phyloP scores from a whole-genome alignment of 2,329 filamentous ascomycete genomes.

The Talaromyces atroroseus region DNA sequence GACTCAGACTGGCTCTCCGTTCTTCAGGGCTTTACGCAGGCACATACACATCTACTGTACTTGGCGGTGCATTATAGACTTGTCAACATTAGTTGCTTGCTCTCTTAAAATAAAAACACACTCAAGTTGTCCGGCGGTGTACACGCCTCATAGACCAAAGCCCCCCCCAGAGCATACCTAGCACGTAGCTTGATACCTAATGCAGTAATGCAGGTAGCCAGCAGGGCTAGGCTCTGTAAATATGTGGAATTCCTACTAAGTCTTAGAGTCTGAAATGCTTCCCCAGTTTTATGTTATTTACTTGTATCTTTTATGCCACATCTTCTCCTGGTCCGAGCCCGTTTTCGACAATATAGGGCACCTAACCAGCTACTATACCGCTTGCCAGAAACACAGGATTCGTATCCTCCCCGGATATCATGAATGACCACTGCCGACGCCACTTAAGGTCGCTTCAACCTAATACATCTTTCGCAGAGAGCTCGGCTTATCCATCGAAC shows the following conservation, averaged over 20 bases:
- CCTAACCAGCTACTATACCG: background rate
- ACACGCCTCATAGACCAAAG: background rate
- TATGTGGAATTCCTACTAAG: slow-evolving; percentile 2
- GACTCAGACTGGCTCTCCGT: background rate
- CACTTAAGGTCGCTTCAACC: background rate
- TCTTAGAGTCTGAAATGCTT: background rate
- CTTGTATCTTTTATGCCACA: background rate
- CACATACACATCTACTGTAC: background rate
- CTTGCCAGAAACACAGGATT: background rate
- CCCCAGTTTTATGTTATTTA: background rate
- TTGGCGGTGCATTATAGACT: background rate
- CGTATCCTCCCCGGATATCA: background rate
- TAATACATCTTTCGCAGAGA: background rate
- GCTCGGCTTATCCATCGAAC: background rate
- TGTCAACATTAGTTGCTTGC: background rate
- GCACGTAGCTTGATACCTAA: slow-evolving; percentile 11
- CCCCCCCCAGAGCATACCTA: background rate
- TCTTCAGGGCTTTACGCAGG: background rate
- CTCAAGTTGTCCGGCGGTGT: slow-evolving; percentile 3
- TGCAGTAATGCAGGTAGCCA: slow-evolving; percentile 12
- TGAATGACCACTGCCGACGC: background rate
- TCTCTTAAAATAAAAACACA: background rate
- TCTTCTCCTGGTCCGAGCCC: background rate
- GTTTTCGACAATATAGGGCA: background rate
- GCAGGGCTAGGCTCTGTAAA: slow-evolving; percentile 6